Evolutionary conservation across 352 stramenopile genomes (phyloP).

Genomic region (Phytophthora sansomeana): DNA sequence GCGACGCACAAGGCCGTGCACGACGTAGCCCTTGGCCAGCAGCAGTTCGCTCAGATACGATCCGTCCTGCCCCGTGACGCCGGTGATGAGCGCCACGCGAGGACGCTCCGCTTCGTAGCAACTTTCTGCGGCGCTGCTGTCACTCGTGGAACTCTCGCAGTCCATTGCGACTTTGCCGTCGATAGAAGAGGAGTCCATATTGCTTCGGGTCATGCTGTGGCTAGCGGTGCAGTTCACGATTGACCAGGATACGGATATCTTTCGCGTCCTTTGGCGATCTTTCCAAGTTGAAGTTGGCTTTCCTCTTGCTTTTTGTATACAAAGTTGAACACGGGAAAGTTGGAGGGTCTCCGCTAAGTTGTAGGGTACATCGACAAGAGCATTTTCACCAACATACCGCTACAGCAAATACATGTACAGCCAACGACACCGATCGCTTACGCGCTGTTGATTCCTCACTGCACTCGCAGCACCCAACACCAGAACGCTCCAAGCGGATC

Average conservation of each 20-base stretch:
- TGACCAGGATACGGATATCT: constrained; percentile 35
- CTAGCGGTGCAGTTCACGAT: background rate
- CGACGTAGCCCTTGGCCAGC: constrained; percentile 96
- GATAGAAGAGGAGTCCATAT: background rate
- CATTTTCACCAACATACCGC: too few species aligned
- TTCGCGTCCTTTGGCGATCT: constrained; percentile 7
- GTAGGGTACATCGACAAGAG: background rate
- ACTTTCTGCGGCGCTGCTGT: constrained; percentile 24
- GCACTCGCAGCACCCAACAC: constrained; percentile 4
- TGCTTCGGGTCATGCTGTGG: constrained; percentile 18
- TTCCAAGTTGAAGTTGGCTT: constrained; percentile 29
- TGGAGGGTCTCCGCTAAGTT: background rate
- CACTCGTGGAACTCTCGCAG: constrained; percentile 25
- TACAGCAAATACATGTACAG: background rate
- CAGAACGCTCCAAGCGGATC: background rate
- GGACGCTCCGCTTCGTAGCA: constrained; percentile 10
- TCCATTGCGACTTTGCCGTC: constrained; percentile 26
- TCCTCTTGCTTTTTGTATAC: constrained; percentile 5
- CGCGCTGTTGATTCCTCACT: constrained; percentile 16
- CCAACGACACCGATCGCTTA: background rate
- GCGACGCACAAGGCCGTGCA: constrained; percentile 96
- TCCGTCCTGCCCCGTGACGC: constrained; percentile 99
- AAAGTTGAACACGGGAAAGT: constrained; percentile 10
- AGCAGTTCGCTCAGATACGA: constrained; percentile 98
- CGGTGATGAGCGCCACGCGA: constrained; percentile 94